Evolutionary conservation across 345 rosid genomes (phyloP).

Genomic region (Schrenkiella parvula): DNA sequence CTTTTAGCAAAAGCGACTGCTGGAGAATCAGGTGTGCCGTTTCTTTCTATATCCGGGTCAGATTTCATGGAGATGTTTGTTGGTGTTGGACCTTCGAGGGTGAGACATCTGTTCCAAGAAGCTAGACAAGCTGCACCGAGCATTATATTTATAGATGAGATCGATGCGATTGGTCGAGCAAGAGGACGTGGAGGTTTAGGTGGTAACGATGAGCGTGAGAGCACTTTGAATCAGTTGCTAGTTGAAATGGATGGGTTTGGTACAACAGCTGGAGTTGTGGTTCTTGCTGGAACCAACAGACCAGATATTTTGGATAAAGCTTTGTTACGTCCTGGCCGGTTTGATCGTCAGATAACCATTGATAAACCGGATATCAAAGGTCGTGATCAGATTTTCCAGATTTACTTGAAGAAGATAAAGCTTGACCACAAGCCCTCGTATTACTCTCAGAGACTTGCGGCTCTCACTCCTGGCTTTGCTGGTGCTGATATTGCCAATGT

Average conservation of each 20-base stretch:
- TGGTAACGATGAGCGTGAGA: constrained; percentile 91
- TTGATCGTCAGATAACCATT: constrained; percentile 83
- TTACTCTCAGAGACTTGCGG: constrained; percentile 87
- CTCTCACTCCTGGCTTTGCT: constrained; percentile 96
- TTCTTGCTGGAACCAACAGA: constrained; percentile 95
- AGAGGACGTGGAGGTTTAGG: constrained; percentile 96
- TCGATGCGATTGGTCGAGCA: constrained; percentile 94
- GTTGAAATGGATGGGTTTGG: constrained; percentile 99
- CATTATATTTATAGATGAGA: constrained; percentile 91
- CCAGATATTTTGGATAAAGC: constrained; percentile 97
- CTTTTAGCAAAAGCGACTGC: constrained; percentile 98
- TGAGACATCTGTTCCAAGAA: constrained; percentile 90
- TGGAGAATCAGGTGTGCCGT: constrained; percentile 92
- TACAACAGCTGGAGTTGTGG: constrained; percentile 91
- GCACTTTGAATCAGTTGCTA: constrained; percentile 83
- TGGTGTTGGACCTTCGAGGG: constrained; percentile 98
- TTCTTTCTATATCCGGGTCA: constrained; percentile 88
- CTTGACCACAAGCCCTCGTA: constrained; percentile 73
- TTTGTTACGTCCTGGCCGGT: constrained; percentile 80
- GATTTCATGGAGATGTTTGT: constrained; percentile 99
- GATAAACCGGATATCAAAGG: constrained; percentile 96
- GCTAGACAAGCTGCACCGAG: constrained; percentile 92
- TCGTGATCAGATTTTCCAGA: constrained; percentile 78
- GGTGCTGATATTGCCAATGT: constrained; percentile 98
- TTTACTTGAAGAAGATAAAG: constrained; percentile 77